Base-by-base conservation (phyloP, 176 grass and related monocot genomes). In the Zizania latifolia region DNA sequence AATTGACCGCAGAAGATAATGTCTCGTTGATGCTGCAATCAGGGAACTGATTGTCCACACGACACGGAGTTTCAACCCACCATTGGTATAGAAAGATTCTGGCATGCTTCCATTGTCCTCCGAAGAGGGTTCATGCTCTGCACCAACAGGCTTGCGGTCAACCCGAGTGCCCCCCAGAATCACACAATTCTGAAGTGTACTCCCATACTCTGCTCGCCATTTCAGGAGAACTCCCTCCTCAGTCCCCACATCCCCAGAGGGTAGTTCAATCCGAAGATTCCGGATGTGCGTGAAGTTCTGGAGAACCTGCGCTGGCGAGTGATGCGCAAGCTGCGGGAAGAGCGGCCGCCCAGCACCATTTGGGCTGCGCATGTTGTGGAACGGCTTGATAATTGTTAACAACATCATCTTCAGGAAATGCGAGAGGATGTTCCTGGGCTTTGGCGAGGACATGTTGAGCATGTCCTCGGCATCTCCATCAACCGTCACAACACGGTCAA, bases 1-100 rank as follows among this genome's bases (percentile, higher is more conserved):
- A 43, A 97, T 92, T 21, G 89, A 83, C 28, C 75, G 81, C 14
- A 97, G 92, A 79, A 97, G 85, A 78, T 88, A 89, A 78, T 97
- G 94, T 46, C 94, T 86, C 0, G 91, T 97, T 1, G 94, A 97
- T 13, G 94, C 94, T 0, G 94, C 94, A 51, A 97, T 97, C 31
- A 97, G 53, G 44, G 94, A 97, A 53, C 88, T 93, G 60, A 97
- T 97, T n/a, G 94, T 97, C 94, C 94, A 97, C 62, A 93, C 91
- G 0, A 97, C 94, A 11, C 94, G 88, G 62, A 94, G 89, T 36
- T 97, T 97, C 51, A 97, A 73, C 21, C 88, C 94, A 6, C 94
- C 94, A 1, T 97, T 93, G 70, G 88, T 93, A 61, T 92, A 92
- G 88, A 97, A 94, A 24, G 94, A 97, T 72, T 97, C 94, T 3